Evolutionary conservation across 768 basidiomycete species (phyloP).

Genomic region (Russula foetens): DNA sequence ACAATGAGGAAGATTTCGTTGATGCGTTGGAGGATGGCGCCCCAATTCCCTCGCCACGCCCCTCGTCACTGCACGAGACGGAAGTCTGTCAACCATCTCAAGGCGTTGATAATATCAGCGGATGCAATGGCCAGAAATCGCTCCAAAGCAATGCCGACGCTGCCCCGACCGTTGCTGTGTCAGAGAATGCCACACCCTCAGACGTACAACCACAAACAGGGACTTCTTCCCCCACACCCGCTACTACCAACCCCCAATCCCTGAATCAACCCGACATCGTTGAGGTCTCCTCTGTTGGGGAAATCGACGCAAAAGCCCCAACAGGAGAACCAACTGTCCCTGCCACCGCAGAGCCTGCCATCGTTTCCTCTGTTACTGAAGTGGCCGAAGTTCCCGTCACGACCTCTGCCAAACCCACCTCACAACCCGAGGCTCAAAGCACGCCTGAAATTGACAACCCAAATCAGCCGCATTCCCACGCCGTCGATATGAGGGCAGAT

Average conservation of each 20-base stretch:
- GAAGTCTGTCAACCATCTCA: constrained; percentile 73
- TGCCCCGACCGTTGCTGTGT: background rate
- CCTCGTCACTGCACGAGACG: constrained; percentile 69
- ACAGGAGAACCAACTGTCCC: background rate
- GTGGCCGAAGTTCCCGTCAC: background rate
- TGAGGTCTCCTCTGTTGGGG: background rate
- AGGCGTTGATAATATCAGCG: constrained; percentile 70
- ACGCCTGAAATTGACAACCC: background rate
- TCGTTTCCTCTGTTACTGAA: background rate
- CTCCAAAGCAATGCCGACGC: constrained; percentile 4
- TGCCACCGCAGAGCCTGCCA: background rate
- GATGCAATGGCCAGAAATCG: constrained; percentile 43
- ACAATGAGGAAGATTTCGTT: constrained; percentile 28
- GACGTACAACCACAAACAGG: constrained; percentile 27
- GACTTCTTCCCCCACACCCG: background rate
- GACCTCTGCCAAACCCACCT: background rate
- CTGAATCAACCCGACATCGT: background rate
- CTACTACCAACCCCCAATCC: background rate
- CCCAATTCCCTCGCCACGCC: constrained; percentile 26
- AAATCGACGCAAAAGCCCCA: background rate
- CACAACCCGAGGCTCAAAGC: background rate
- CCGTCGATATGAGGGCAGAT: constrained; percentile 48
- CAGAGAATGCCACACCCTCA: constrained; percentile 7
- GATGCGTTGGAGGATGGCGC: constrained; percentile 6
- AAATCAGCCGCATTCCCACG: constrained; percentile 40